Base-by-base conservation (phyloP, 1,139 yeast species). In the Diutina neorugosa region DNA sequence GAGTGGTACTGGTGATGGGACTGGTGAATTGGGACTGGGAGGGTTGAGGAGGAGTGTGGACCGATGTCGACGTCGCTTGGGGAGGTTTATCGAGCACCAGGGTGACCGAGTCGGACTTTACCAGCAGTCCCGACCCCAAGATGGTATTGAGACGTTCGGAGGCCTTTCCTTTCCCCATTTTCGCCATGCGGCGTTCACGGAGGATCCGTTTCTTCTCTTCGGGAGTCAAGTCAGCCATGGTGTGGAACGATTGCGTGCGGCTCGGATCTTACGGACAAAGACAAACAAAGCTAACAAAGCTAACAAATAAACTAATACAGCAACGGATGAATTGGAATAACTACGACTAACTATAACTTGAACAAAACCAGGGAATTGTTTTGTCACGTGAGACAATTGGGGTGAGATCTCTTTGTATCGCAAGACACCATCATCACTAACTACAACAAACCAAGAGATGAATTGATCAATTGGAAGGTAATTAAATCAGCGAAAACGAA, bases 151-250 rank as follows among this genome's bases (percentile, higher is more conserved):
- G 66, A 55, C 93, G 70, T 18, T 73, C 72, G 2, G 78, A 63
- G 21, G 82, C 85, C 51, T 76, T 75, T 3, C 86, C 84, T 56
- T 77, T 71, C 53, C 75, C 71, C 73, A 85, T 76, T 64, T 83
- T 84, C 58, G 86, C 85, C 52, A 81, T 84, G 59, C 91, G 74
- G 62, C 89, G 76, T 62, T 85, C 90, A 56, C 90, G 74, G 44
- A 84, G 67, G 31, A 82, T 61, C 55, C 73, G 70, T 60, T 83
- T 78, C 67, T 80, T 83, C 61, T 85, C 91, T 49, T 81, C 84
- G 4, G 82, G 85, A 34, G 77, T 64, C 53, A 77, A 27, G 49
- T 56, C 57, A 6, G 46, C 25, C 37, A 31, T 31, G 37, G 37
- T 31, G 37, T 2, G n/a, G 37, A 4, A 14, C 6, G 37, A 4